Evolutionary conservation across 2,329 filamentous ascomycete genomes (phyloP), one percentile per base, ranked within the genome.

Genomic region (Trichoderma gracile): DNA sequence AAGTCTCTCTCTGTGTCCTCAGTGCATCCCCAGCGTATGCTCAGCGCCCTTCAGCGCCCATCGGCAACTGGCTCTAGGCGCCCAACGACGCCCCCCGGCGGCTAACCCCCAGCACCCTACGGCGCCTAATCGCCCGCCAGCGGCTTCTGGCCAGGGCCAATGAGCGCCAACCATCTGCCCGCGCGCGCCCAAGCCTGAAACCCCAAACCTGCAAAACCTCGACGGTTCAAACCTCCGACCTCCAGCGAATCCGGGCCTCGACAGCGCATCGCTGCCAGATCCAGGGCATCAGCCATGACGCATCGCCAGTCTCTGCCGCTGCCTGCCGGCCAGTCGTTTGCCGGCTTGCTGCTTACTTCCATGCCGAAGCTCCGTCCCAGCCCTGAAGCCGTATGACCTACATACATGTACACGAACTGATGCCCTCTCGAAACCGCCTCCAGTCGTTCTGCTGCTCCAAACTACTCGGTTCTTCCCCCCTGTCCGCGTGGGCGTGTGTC

Each of bases 181-280:
- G 67, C 56, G 67, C 71, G 71, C 71, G 71, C 64, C 70, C 70
- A 68, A 61, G 63, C 63, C 67, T 71, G 69, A 61, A 64, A 73
- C 71, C 21, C 58, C 64, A 65, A 57, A 70, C 69, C 69, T 69
- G 67, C 43, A 43, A 67, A 67, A 70, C 55, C 52, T 17, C 49
- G 33, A 38, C 33, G 10, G 3, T 38, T 8, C 33, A 38, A 38
- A 33, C 14, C 25, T 25, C 17, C 49, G 17, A 9, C 30, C 30
- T 2, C 49, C 49, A 58, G 50, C 42, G 53, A 23, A 50, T n/a
- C 19, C 19, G 8, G 27, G 3, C 27, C 27, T 27, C 8, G 27
- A 27, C 27, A 9, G 30, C 30, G 33, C 33, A 14, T 38, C 33
- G 33, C 33, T 30, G 49, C n/a, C 49, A 33, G 19, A 52, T 10